Evolutionary conservation across 2,329 filamentous ascomycete species (phyloP), one percentile per base, ranked within the genome.

Genomic region (Metarhizium humberi): DNA sequence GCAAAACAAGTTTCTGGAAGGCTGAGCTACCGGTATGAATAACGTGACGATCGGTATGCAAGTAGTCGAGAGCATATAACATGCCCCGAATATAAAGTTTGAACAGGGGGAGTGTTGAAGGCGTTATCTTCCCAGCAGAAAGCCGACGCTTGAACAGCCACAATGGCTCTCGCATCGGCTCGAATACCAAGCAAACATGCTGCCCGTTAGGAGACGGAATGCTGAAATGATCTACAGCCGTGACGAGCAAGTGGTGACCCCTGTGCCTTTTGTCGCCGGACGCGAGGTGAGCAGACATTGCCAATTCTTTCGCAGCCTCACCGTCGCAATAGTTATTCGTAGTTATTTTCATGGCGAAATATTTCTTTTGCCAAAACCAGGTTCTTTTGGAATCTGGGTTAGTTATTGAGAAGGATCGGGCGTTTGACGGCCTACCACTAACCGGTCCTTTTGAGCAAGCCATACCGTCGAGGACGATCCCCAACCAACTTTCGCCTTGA

Each of bases 41-140:
- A 57, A 78, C 62, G 42, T 71, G 68, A 62, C 69, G 71, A 58
- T 75, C 69, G 4, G 64, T 68, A 58, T 77, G 73, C 42, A 77
- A 59, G 34, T 60, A 67, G 48, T 77, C 71, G 4, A 76, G 67
- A 29, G 72, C 74, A 42, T 67, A 66, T n/a, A 76, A 69, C n/a
- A 65, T 57, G 18, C 55, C 59, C 14, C 55, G 56, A 25, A 78
- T 63, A 45, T 67, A 66, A 18, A 58, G 56, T 57, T 69, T 71
- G 13, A 76, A 60, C 16, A 76, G 61, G 0, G 59, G 54, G 2
- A 61, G 40, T 13, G 48, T 53, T 16, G 14, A 43, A n/a, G 51
- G 51, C 13, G 58, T 60, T 11, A 61, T 43, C 6, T 58, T 54
- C 20, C 69, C 62, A 32, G 68, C 61, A 16, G 69, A 67, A 46